Conservation (phyloP, 768 basidiomycete genomes). For the Tulasnella sp. region DNA sequence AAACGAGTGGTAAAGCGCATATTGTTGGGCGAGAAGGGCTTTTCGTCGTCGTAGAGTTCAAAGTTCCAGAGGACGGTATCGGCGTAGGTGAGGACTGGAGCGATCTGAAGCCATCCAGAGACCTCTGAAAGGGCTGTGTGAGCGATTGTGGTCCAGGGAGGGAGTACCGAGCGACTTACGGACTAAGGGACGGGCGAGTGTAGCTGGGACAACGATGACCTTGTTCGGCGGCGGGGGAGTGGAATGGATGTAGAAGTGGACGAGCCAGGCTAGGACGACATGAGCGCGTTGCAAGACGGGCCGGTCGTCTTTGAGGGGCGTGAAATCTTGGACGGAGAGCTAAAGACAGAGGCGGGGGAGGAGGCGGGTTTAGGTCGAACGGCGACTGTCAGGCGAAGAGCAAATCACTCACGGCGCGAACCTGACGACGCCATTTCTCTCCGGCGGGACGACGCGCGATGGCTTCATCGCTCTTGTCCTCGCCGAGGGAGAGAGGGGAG, state of each 20-base stretch:
- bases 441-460: conserved; percentile 13
- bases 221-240: conserved; percentile 28
- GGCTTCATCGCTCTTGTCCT: conserved; percentile 16
- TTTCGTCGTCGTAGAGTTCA: neutral
- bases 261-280: conserved; percentile 18
- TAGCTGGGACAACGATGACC: conserved; percentile 47
- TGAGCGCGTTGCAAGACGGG: conserved; percentile 15
- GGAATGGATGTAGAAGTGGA: conserved; percentile 19
- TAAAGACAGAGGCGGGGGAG: conserved; percentile 4
- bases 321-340: conserved; percentile 11
- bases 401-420: conserved; percentile 14
- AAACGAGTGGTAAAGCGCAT: conserved; percentile 31
- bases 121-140: conserved; percentile 28
- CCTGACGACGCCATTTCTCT: conserved; percentile 12
- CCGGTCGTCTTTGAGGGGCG: conserved; percentile 9
- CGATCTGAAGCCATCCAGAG: conserved; percentile 57
- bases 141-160: neutral
- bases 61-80: conserved; percentile 63
- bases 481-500: conserved; percentile 16
- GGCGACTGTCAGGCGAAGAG: conserved; percentile 3
- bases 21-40: conserved; percentile 16
- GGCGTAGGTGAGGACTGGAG: conserved; percentile 81
- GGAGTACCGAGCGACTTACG: conserved; percentile 17
- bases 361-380: neutral
- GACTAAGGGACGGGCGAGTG: conserved; percentile 64